Evolutionary conservation across 306 rosid species (phyloP).

Genomic region (Cyclanthera cordifolia): DNA sequence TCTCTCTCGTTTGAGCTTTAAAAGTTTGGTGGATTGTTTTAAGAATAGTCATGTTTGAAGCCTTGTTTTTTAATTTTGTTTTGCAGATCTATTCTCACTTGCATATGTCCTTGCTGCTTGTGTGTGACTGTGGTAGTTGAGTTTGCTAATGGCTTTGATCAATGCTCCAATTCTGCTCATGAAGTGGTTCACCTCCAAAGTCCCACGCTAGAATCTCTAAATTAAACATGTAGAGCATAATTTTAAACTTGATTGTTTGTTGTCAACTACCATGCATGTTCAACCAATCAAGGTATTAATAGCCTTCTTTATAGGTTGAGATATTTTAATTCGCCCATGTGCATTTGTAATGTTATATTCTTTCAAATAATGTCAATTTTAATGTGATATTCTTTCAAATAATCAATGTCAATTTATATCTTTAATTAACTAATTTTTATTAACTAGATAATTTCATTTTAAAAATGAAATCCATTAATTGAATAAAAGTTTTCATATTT

Average conservation of each 20-base stretch:
- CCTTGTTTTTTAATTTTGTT: neutral
- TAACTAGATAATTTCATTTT: no score
- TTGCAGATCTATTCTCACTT: constrained; percentile 48
- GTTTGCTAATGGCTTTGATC: constrained; percentile 53
- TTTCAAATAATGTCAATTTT: no score
- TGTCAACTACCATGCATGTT: neutral
- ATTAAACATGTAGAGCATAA: no score
- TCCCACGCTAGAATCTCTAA: constrained; percentile 47
- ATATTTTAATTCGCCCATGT: neutral
- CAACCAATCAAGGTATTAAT: neutral
- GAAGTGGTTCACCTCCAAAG: constrained; percentile 77
- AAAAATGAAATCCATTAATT: no score
- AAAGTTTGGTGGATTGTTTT: no score
- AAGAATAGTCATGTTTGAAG: neutral
- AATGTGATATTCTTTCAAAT: no score
- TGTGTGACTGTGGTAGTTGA: constrained; percentile 67
- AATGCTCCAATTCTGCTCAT: constrained; percentile 63
- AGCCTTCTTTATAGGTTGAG: neutral
- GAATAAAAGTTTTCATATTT: no score
- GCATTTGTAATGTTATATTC: no score
- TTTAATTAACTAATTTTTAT: no score
- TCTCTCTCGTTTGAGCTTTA: no score
- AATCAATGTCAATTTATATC: no score
- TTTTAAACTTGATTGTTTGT: neutral
- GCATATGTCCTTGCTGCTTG: constrained; percentile 84